phyloP scores from a whole-genome alignment of 1,284 basidiomycete genomes.

The Moniliophthora roreri region DNA sequence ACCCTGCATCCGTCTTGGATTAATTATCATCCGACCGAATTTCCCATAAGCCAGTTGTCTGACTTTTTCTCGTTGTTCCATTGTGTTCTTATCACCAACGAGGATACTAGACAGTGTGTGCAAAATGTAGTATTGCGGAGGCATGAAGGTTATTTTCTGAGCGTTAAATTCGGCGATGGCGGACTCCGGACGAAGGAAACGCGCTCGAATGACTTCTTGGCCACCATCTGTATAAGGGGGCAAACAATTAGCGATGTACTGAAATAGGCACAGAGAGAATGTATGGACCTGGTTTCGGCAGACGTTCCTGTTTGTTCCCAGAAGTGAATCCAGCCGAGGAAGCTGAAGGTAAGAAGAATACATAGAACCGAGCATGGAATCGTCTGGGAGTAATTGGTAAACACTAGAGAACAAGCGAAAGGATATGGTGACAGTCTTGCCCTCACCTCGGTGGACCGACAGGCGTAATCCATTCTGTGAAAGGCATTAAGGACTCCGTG shows the following conservation, averaged over 20 bases:
- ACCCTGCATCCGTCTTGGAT: constrained; percentile 40
- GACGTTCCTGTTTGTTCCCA: constrained; percentile 50
- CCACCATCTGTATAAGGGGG: constrained; percentile 48
- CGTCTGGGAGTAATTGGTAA: constrained; percentile 40
- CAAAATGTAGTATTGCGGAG: constrained; percentile 71
- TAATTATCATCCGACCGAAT: constrained; percentile 62
- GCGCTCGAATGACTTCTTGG: constrained; percentile 64
- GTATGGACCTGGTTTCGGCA: constrained; percentile 54
- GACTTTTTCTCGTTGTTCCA: constrained; percentile 44
- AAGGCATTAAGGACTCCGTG: constrained; percentile 49
- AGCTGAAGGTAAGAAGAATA: constrained; percentile 52
- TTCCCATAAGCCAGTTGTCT: constrained; percentile 45
- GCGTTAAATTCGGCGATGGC: constrained; percentile 51
- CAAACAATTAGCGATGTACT: no score
- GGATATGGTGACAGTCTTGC: neutral
- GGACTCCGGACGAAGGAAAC: constrained; percentile 54
- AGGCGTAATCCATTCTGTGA: constrained; percentile 74
- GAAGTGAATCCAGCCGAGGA: constrained; percentile 48
- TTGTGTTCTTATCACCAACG: constrained; percentile 35
- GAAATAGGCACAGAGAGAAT: no score
- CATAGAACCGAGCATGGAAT: constrained; percentile 67
- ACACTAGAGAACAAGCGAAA: neutral
- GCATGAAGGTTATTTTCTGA: constrained; percentile 59
- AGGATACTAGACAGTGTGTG: constrained; percentile 55
- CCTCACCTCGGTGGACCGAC: constrained; percentile 46